phyloP scores from a whole-genome alignment of 345 rosid species.

The Mangifera indica region DNA sequence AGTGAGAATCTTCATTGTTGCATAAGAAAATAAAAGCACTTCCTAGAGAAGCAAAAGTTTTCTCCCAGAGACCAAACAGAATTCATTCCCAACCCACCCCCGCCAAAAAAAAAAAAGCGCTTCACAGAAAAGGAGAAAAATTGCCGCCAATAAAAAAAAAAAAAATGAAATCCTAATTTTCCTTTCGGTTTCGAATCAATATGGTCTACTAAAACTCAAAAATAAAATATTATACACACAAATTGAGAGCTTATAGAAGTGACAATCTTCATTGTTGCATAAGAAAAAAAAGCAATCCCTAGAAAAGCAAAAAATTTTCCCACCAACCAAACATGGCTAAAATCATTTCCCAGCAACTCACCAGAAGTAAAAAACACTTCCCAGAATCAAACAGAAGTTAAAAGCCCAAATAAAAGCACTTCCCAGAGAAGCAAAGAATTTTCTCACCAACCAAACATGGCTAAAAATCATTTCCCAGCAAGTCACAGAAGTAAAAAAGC shows the following conservation, averaged over 20 bases:
- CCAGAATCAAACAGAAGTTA: not conserved
- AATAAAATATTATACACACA: not conserved
- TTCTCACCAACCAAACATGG: not conserved
- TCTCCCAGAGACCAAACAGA: not conserved
- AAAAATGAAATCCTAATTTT: too few species aligned
- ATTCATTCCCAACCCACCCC: too few species aligned
- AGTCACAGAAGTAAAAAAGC: not conserved
- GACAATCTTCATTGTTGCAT: constrained; percentile 36
- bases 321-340: not conserved
- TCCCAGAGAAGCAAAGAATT: too few species aligned
- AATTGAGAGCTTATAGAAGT: constrained; percentile 31
- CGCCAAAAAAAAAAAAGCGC: not conserved
- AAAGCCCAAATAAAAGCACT: not conserved
- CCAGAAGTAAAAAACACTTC: not conserved
- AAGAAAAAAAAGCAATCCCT: not conserved
- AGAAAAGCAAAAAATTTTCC: too few species aligned
- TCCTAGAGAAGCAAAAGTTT: too few species aligned
- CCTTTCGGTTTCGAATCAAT: not conserved
- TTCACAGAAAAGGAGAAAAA: not conserved
- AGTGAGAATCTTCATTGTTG: constrained; percentile 36
- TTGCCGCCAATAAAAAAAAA: not conserved
- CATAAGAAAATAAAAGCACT: not conserved
- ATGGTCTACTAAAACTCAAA: not conserved
- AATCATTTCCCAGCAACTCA: not conserved
- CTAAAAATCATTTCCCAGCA: too few species aligned